Conservation (phyloP, 2,329 filamentous ascomycete species). For the Sporothrix globosa region DNA sequence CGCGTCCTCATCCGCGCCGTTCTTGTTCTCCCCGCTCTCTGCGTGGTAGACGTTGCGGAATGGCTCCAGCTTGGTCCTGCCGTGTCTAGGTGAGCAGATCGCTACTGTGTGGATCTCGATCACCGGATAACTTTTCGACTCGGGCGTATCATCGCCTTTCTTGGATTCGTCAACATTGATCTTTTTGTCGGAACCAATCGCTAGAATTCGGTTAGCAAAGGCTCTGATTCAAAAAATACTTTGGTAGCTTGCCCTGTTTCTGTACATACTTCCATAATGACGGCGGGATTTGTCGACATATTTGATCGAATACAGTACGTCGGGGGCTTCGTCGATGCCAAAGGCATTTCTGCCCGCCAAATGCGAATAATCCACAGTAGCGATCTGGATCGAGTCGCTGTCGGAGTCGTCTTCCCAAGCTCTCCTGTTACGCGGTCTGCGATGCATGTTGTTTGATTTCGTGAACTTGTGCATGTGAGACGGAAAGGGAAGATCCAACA, state of each 20-base stretch:
- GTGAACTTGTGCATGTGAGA: too few relatives aligned
- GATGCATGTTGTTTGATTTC: background rate
- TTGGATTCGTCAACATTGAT: background rate
- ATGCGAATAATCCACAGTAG: too few relatives aligned
- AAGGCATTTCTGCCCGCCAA: background rate
- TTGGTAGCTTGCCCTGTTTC: background rate
- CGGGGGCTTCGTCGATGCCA: slow-evolving; percentile 37
- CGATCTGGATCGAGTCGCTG: background rate
- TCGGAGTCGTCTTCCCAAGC: background rate
- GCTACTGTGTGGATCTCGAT: slow-evolving; percentile 50
- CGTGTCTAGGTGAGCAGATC: slow-evolving; percentile 40
- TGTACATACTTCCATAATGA: background rate
- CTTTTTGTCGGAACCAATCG: background rate
- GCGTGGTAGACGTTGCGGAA: background rate
- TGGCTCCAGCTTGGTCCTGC: background rate
- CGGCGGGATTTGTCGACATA: slow-evolving; percentile 41
- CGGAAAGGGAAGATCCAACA: background rate
- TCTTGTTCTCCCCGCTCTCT: background rate
- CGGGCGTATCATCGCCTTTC: background rate
- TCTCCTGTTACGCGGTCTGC: background rate
- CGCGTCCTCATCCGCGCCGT: background rate
- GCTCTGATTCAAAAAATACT: background rate
- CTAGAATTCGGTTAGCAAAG: background rate
- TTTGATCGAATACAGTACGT: slow-evolving; percentile 50
- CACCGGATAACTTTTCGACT: slow-evolving; percentile 43